These are phyloP conservation scores for Pythium rishiriense DNA, from an alignment of 352 stramenopile species.

Conservation along the genomic window DNA sequence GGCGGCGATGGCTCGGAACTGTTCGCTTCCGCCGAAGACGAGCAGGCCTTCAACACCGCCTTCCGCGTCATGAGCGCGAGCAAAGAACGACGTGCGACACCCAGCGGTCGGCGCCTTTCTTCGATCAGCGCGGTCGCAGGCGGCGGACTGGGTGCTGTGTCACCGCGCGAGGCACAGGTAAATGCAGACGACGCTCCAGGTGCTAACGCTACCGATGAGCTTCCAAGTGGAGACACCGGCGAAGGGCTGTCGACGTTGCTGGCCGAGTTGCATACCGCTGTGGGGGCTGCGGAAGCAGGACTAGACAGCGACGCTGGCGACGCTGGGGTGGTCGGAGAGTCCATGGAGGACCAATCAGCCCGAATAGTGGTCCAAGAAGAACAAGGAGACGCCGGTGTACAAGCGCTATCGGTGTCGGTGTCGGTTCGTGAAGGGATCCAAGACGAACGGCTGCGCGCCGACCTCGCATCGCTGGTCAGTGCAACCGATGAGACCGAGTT, in stretches of 20 bases:
- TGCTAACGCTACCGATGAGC: not conserved
- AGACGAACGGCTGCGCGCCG: not conserved
- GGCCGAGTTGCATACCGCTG: not conserved
- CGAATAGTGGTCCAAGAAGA: not conserved
- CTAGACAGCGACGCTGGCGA: too few species aligned
- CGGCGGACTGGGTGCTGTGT: not conserved
- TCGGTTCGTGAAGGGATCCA: not conserved
- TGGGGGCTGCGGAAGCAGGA: too few species aligned
- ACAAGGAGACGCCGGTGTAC: not conserved
- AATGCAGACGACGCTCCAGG: not conserved
- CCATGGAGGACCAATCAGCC: too few species aligned
- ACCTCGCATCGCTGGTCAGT: conserved; percentile 16
- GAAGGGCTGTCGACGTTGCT: not conserved
- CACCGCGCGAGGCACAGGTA: not conserved
- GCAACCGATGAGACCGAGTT: conserved; percentile 25
- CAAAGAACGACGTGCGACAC: conserved; percentile 21
- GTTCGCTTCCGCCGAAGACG: conserved; percentile 34
- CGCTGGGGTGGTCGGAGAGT: too few species aligned
- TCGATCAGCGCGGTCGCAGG: conserved; percentile 9
- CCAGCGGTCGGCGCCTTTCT: conserved; percentile 11
- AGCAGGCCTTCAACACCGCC: conserved; percentile 33
- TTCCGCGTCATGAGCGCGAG: conserved; percentile 37
- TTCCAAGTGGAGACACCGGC: not conserved
- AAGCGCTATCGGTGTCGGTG: not conserved
- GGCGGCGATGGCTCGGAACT: conserved; percentile 13